These are phyloP conservation scores for Zoysia pacifica DNA, from an alignment of 176 grass and related monocot species.

Conservation along the genomic window DNA sequence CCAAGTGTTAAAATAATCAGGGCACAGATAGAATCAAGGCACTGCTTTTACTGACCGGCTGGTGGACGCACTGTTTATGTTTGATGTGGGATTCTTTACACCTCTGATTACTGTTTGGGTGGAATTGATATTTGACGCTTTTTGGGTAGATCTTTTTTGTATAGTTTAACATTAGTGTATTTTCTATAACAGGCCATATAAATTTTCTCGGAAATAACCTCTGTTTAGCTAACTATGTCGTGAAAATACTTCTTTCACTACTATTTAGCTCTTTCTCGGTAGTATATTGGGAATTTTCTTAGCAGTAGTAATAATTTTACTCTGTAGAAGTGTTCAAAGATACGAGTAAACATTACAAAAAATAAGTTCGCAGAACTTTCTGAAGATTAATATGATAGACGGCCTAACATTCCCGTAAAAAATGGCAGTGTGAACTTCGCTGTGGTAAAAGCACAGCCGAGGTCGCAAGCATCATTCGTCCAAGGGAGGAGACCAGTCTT, in stretches of 20 bases:
- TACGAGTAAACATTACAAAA: background rate
- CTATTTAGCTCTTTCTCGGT: background rate
- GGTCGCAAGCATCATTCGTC: constrained; percentile 25
- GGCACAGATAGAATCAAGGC: constrained; percentile 2
- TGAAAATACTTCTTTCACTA: background rate
- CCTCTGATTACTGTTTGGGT: background rate
- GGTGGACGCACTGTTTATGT: constrained; percentile 20
- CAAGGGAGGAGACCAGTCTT: constrained; percentile 40
- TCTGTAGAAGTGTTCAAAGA: background rate
- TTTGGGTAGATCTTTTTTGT: background rate
- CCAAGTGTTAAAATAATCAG: constrained; percentile 31
- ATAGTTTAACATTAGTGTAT: background rate
- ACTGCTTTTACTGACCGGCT: constrained; percentile 21
- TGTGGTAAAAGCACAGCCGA: background rate
- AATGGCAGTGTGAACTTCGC: background rate
- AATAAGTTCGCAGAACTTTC: background rate
- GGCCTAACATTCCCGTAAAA: background rate
- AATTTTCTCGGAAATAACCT: background rate
- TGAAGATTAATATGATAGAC: background rate
- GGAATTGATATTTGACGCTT: constrained; percentile 13
- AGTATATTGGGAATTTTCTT: background rate
- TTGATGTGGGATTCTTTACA: background rate
- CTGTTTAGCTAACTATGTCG: background rate
- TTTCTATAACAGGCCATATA: background rate
- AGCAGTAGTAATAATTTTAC: background rate